Percentiles rank a stretch among this genome's conserved stretches.
Evolutionary conservation across 2,329 filamentous ascomycete genomes (phyloP).

Genomic region (Botrytis tulipae): DNA sequence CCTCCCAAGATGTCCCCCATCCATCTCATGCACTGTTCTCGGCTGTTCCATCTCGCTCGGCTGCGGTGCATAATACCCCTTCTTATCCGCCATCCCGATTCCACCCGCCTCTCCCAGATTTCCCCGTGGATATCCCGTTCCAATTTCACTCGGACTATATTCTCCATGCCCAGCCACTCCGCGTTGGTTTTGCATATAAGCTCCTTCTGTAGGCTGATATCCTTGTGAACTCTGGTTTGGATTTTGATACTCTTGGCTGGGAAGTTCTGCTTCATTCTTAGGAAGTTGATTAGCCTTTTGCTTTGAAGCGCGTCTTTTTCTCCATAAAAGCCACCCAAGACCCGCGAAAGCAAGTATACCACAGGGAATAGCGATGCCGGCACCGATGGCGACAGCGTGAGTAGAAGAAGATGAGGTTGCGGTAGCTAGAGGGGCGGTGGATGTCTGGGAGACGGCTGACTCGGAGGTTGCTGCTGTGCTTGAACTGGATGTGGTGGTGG

Average conservation of each 20-base stretch:
- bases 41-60: slow-evolving; percentile 3
- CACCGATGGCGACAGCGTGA: not conserved
- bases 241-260: not conserved
- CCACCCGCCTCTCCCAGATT: not conserved
- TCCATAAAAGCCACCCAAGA: not conserved
- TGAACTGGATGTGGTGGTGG: not conserved
- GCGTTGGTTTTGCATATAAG: not conserved
- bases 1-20: not conserved
- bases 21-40: not conserved
- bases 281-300: not conserved
- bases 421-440: not conserved
- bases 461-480: not conserved
- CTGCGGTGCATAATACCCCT: not conserved
- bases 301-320: not conserved
- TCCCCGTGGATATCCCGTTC: not conserved
- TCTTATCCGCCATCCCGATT: not conserved
- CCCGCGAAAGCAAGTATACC: not conserved
- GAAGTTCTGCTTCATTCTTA: not conserved
- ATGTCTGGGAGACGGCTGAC: not conserved
- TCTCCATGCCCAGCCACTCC: not conserved
- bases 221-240: not conserved
- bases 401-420: not conserved
- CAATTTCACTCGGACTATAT: not conserved
- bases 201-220: not conserved
- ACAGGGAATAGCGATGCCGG: not conserved